These are phyloP conservation scores for Schizosaccharomyces osmophilus DNA, from an alignment of 805 yeast genomes.

Conservation along the genomic window DNA sequence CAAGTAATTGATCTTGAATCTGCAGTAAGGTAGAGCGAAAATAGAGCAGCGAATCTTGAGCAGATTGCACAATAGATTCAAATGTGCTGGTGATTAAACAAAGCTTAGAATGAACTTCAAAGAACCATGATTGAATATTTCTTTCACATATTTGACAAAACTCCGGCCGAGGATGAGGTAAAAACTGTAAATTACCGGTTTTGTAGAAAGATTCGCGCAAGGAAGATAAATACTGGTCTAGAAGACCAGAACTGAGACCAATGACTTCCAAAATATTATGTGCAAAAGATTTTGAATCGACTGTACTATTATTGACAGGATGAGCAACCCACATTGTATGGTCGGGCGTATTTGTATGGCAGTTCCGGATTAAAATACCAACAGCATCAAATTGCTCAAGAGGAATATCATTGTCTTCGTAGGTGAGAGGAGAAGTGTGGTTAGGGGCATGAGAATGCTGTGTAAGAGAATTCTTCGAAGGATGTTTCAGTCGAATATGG, in stretches of 20 bases:
- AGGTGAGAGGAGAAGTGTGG: not conserved
- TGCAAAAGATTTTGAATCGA: not conserved
- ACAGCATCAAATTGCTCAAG: not conserved
- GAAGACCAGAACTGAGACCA: not conserved
- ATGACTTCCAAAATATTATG: not conserved
- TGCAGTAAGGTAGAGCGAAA: conserved; percentile 8
- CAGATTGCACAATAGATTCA: conserved; percentile 46
- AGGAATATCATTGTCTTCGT: not conserved
- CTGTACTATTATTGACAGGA: not conserved
- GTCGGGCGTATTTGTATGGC: not conserved
- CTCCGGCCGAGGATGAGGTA: conserved; percentile 10
- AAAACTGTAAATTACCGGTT: not conserved
- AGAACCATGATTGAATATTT: conserved; percentile 85
- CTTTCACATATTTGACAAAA: conserved; percentile 84
- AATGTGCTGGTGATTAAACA: conserved; percentile 69
- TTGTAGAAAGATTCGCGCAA: not conserved
- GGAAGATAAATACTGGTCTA: not conserved
- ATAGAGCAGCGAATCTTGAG: conserved; percentile 37
- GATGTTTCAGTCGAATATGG: not conserved
- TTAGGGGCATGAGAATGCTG: not conserved
- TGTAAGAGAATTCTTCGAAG: not conserved
- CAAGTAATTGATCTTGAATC: conserved; percentile 23
- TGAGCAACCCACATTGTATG: not conserved
- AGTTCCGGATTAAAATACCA: not conserved
- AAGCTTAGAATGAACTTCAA: conserved; percentile 70